Percentiles rank a stretch among this genome's conserved stretches.
Conservation (phyloP, 2,329 filamentous ascomycete genomes). For the Aspergillus aculeatus region DNA sequence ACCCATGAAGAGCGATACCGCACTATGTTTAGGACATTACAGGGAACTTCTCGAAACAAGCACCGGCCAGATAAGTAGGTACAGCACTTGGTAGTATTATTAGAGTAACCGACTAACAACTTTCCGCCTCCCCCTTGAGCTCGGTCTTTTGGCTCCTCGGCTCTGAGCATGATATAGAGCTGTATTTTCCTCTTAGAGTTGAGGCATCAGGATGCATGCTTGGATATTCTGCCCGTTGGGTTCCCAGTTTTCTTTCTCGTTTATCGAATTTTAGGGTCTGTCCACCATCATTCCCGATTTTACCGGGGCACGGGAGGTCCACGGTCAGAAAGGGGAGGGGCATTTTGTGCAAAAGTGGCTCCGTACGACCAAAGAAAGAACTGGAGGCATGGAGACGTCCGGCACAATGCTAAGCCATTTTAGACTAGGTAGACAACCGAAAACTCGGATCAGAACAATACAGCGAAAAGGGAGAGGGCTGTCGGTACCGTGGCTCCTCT, state of each 20-base stretch:
- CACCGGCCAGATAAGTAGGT: background rate
- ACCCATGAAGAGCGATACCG: slow-evolving; percentile 8
- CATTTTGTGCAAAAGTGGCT: slow-evolving; percentile 9
- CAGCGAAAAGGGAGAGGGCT: slow-evolving; percentile 15
- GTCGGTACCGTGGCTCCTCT: slow-evolving; percentile 16
- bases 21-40: slow-evolving; percentile 6
- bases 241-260: background rate
- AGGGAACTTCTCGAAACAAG: slow-evolving; percentile 7
- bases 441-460: slow-evolving; percentile 17
- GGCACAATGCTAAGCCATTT: slow-evolving; percentile 15
- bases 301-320: slow-evolving; percentile 1
- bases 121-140: background rate
- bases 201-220: background rate
- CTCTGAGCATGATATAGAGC: background rate
- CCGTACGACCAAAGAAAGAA: slow-evolving; percentile 12
- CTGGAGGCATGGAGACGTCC: slow-evolving; percentile 10
- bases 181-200: background rate
- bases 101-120: background rate
- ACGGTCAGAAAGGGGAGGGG: slow-evolving; percentile 8
- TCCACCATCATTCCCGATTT: slow-evolving; percentile 6
- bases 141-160: background rate
- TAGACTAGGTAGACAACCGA: slow-evolving; percentile 11
- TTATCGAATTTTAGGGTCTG: background rate
- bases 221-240: background rate
- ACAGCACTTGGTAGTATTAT: no score